Conservation (phyloP, 1,284 basidiomycete species). For the Puccinia triticina region DNA sequence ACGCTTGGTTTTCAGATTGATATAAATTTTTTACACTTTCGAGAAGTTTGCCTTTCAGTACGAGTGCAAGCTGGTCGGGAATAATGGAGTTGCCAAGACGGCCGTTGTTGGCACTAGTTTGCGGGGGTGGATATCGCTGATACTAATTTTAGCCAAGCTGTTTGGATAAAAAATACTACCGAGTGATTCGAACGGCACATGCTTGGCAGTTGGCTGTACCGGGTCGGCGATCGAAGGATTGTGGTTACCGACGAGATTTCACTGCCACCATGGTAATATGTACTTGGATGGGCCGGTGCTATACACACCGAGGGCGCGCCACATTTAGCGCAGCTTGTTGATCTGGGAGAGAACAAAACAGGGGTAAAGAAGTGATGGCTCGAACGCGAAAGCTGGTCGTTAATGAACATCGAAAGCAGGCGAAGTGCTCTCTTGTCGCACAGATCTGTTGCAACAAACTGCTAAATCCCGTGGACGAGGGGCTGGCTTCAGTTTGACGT, state of each 20-base stretch:
- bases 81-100: conserved; percentile 3
- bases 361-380: not conserved
- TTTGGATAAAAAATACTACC: too few species aligned
- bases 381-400: not conserved
- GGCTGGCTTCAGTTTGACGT: not conserved
- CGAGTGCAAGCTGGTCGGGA: not conserved
- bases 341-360: not conserved
- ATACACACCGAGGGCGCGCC: not conserved
- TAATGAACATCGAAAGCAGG: not conserved
- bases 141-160: not conserved
- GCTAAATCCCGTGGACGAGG: conserved; percentile 8
- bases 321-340: not conserved
- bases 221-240: not conserved
- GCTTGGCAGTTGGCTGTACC: not conserved
- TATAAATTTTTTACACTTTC: too few species aligned
- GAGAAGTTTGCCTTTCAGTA: too few species aligned
- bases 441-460: not conserved
- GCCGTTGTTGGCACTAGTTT: not conserved
- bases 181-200: too few species aligned
- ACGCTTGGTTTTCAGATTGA: not conserved
- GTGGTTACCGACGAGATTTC: not conserved
- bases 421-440: not conserved
- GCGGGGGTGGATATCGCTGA: not conserved
- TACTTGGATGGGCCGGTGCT: not conserved
- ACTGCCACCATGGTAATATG: too few species aligned